Evolutionary conservation across 2,329 filamentous ascomycete genomes (phyloP), one percentile per base, ranked within the genome.

Genomic region (Talaromyces sp.): DNA sequence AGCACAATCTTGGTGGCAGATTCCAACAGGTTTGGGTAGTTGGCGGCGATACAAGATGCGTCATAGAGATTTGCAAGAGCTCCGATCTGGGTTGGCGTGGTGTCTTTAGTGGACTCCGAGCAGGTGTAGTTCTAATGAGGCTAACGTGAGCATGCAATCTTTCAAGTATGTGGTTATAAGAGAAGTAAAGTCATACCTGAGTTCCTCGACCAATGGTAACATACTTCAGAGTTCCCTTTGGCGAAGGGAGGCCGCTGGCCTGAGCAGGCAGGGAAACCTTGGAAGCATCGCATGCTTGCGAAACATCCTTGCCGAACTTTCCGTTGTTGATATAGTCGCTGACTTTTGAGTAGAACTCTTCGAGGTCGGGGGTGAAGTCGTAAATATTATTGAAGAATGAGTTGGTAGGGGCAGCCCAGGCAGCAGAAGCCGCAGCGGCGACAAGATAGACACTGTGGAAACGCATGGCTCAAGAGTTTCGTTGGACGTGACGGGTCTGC

Each of bases 11-110:
- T 79, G 3, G 90, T 86, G 21, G 95, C 81, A 59, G 81, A 74
- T 64, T 80, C 71, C 48, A 92, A 79, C 17, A 94, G 79, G 58
- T 86, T 82, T 0, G 90, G 87, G 68, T 86, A 87, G 65, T 84
- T 79, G 48, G 88, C 82, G 7, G 88, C 89, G 35, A 93, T 75
- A 77, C 93, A 97, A 66, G 87, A 90, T 61, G 87, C 89, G 76
- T 97, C 92, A 86, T 90, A 97, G 68, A 97, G 89, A 1, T 85
- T 87, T 58, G 93, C 93, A 0, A 91, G 71, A 58, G 93, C 93
- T 64, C 93, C 93, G 55, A 80, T 75, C 19, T 87, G 81, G 10
- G 79, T 80, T 14, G 93, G 92, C 0, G 77, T 77, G 0, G 85
- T 83, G 3, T 83, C 83, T 1, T 83, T 71, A 66, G 88, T 83